Conservation (phyloP, 768 basidiomycete genomes). For the Rhodosporidiobolus odoratus region DNA sequence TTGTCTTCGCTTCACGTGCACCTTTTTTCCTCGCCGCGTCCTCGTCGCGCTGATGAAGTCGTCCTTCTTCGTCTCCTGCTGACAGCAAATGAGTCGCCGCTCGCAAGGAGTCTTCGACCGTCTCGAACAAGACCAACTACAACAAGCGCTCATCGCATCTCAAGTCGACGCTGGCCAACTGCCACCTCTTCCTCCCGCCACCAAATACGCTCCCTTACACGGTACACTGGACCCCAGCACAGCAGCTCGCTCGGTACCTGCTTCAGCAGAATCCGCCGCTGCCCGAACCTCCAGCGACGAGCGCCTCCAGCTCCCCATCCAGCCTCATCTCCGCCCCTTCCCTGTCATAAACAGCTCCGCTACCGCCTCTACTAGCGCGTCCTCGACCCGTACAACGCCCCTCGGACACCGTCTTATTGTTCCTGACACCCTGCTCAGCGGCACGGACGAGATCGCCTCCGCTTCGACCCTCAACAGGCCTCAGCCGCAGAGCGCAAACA, state of each 20-base stretch:
- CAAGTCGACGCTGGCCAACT: too few species aligned
- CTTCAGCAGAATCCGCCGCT: not conserved
- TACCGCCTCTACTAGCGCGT: not conserved
- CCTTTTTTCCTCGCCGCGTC: too few species aligned
- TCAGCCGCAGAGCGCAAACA: not conserved
- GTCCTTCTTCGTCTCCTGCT: too few species aligned
- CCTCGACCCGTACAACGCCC: not conserved
- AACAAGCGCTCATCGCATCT: too few species aligned
- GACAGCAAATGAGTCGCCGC: too few species aligned
- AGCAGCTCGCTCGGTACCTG: too few species aligned
- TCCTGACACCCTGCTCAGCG: not conserved
- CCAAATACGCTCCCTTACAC: slow-evolving; percentile 8
- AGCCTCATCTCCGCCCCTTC: not conserved
- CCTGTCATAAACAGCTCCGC: too few species aligned
- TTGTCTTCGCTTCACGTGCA: too few species aligned
- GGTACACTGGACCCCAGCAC: slow-evolving; percentile 7
- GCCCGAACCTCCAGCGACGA: slow-evolving; percentile 1
- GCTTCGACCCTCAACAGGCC: not conserved
- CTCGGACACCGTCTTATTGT: not conserved
- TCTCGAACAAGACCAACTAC: too few species aligned
- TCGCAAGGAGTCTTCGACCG: too few species aligned
- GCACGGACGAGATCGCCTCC: not conserved
- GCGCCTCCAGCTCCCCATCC: not conserved
- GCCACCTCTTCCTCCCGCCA: not conserved
- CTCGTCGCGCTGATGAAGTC: too few species aligned